A percentile compares a stretch with the other conserved stretches of the same genome.
phyloP scores from a whole-genome alignment of 768 basidiomycete species.

The Boletus vermiculosoides region DNA sequence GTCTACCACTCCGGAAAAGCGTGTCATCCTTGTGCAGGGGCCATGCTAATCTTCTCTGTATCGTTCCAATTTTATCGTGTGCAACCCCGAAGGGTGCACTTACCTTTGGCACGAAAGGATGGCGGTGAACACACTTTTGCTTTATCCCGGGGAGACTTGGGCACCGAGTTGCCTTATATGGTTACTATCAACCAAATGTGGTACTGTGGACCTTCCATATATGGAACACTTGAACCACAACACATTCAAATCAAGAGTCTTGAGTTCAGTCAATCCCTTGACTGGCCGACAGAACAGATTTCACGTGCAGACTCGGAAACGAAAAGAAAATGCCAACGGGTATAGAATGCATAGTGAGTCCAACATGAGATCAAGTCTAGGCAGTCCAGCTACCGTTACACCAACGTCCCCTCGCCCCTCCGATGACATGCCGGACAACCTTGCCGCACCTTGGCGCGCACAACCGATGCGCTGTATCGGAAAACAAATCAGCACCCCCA shows the following conservation, averaged over 20 bases:
- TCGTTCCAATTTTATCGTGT: constrained; percentile 99
- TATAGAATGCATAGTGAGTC: constrained; percentile 15
- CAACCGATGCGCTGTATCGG: constrained; percentile 60
- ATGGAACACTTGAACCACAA: neutral
- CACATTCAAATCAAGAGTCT: neutral
- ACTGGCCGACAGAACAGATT: neutral
- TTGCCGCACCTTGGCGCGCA: constrained; percentile 59
- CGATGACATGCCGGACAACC: constrained; percentile 80
- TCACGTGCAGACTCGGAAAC: neutral
- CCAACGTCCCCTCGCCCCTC: constrained; percentile 45
- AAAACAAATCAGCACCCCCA: neutral
- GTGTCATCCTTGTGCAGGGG: constrained; percentile 99
- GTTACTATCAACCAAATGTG: neutral
- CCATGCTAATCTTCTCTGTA: constrained; percentile 99
- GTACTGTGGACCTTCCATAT: neutral
- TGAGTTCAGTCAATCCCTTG: neutral
- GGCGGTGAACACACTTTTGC: constrained; percentile 12
- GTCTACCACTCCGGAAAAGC: constrained; percentile 90
- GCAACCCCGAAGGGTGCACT: constrained; percentile 86
- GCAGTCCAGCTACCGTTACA: neutral
- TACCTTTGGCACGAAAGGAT: fast-evolving
- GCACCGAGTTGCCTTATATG: neutral
- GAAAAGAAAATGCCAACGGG: neutral
- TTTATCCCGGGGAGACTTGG: constrained; percentile 20
- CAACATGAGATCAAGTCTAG: constrained; percentile 12